Conservation (phyloP, 768 basidiomycete genomes). For the Tulasnella sp. region DNA sequence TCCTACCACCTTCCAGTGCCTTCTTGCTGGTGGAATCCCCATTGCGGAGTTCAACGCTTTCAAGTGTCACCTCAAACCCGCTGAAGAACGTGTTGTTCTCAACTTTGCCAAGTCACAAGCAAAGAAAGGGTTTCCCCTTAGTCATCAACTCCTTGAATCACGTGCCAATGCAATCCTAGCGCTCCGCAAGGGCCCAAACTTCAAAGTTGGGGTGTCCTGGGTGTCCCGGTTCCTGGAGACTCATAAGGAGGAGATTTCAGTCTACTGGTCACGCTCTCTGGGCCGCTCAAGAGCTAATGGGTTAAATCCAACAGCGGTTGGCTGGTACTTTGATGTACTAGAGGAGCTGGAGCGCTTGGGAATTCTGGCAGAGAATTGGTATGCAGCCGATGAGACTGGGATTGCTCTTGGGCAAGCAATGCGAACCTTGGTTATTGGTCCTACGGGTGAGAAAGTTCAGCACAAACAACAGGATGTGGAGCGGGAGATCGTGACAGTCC, state of each 20-base stretch:
- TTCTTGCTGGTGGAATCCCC: not conserved
- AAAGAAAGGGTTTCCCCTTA: slow-evolving; percentile 41
- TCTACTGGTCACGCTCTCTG: slow-evolving; percentile 2
- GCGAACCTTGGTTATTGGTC: slow-evolving; percentile 27
- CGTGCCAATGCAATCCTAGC: slow-evolving; percentile 37
- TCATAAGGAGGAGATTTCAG: not conserved
- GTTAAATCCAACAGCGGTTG: slow-evolving; percentile 9
- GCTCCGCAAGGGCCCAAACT: not conserved
- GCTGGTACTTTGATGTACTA: slow-evolving; percentile 19
- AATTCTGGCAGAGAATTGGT: slow-evolving; percentile 9
- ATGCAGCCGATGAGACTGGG: slow-evolving; percentile 29
- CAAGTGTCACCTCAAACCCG: slow-evolving; percentile 37
- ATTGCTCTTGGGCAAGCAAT: not conserved
- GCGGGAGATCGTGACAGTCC: slow-evolving; percentile 27
- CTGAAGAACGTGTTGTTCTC: slow-evolving; percentile 35
- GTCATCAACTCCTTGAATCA: slow-evolving; percentile 39
- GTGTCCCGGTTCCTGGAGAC: slow-evolving; percentile 22
- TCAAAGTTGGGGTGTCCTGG: slow-evolving; percentile 26
- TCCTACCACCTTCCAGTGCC: not conserved
- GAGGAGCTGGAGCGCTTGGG: slow-evolving; percentile 14
- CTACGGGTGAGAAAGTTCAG: slow-evolving; percentile 24
- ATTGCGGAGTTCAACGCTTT: slow-evolving; percentile 36
- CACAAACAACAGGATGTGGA: no score
- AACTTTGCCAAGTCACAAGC: slow-evolving; percentile 30
- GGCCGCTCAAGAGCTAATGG: slow-evolving; percentile 17